Base-by-base conservation (phyloP, 108 stramenopile species). In the Skeletonema tropicum region DNA sequence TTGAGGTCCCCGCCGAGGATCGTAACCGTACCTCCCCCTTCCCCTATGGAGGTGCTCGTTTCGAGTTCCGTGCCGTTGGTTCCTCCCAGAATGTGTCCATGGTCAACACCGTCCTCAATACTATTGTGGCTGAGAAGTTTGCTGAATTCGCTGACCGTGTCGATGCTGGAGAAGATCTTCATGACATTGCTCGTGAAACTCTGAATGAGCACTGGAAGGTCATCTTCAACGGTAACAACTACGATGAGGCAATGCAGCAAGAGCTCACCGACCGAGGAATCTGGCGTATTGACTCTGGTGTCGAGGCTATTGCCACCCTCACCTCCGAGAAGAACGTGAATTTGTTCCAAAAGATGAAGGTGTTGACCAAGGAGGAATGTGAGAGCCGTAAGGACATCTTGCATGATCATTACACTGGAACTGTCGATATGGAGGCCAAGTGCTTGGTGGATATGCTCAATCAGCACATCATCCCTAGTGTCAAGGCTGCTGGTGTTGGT, bases 31-130 rank as follows among this genome's bases (percentile, higher is more conserved):
- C 96, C 38, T 95, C 95, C 66, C 96, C 96, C 52, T 98, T 98
- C 91, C 96, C 96, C 36, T 98, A 96, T 73, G 94, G 97, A 52
- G 97, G 96, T 52, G 88, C 86, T 17, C 91, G 97, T 58, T 97
- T 98, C 85, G 97, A 98, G 81, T 97, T 97, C 94, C 94, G 97
- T 83, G 96, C 96, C 60, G 95, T 97, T 58, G 97, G 97, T 58
- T 98, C 97, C 21, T 79, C 95, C 62, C 96, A 97, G 84, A 97
- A 97, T 76, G 86, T 90, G 1, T 95, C 94, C 63, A 74, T 98
- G 82, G 95, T 96, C 71, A 96, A 96, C 90, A 96, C 97, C 42
- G 94, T 96, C 31, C 86, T 98, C 71, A 95, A 97, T 84, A 90
- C 97, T 38, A 96, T 97, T 66, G 83, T 90, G 8, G 97, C 97